A percentile compares a stretch with the other conserved stretches of the same genome.
Evolutionary conservation across 805 yeast species (phyloP).

Genomic region (Cyberlindnera amylophila): DNA sequence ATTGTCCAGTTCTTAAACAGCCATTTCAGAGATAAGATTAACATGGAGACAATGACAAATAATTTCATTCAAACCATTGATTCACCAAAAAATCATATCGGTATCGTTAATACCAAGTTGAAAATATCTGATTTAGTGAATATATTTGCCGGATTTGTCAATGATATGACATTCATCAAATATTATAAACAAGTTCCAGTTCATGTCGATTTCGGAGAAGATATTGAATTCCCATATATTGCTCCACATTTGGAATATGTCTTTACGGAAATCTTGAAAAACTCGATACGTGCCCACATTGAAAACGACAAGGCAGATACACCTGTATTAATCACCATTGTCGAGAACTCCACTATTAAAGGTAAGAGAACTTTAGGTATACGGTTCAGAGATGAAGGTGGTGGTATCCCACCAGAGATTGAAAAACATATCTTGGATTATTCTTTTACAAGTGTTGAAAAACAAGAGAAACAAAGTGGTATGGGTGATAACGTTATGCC

Average conservation of each 20-base stretch:
- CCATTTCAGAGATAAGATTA: slow-evolving; percentile 79
- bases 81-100: slow-evolving; percentile 48
- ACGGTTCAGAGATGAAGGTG: slow-evolving; percentile 81
- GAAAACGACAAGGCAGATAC: slow-evolving; percentile 45
- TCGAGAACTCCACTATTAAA: slow-evolving; percentile 27
- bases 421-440: slow-evolving; percentile 75
- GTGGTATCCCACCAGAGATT: slow-evolving; percentile 72
- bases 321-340: slow-evolving; percentile 48
- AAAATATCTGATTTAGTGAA: slow-evolving; percentile 60
- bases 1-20: slow-evolving; percentile 64
- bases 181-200: slow-evolving; percentile 73
- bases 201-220: slow-evolving; percentile 51
- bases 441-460: slow-evolving; percentile 76
- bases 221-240: slow-evolving; percentile 72
- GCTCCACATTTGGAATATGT: slow-evolving; percentile 87
- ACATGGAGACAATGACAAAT: slow-evolving; percentile 81
- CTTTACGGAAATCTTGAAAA: slow-evolving; percentile 80
- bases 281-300: slow-evolving; percentile 82
- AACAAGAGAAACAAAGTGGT: slow-evolving; percentile 47
- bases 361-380: slow-evolving; percentile 47
- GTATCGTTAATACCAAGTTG: slow-evolving; percentile 63
- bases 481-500: slow-evolving; percentile 59
- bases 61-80: slow-evolving; percentile 71
- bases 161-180: slow-evolving; percentile 77
- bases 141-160: slow-evolving; percentile 68